phyloP scores from a whole-genome alignment of 306 rosid species.

The Castanea mollissima region DNA sequence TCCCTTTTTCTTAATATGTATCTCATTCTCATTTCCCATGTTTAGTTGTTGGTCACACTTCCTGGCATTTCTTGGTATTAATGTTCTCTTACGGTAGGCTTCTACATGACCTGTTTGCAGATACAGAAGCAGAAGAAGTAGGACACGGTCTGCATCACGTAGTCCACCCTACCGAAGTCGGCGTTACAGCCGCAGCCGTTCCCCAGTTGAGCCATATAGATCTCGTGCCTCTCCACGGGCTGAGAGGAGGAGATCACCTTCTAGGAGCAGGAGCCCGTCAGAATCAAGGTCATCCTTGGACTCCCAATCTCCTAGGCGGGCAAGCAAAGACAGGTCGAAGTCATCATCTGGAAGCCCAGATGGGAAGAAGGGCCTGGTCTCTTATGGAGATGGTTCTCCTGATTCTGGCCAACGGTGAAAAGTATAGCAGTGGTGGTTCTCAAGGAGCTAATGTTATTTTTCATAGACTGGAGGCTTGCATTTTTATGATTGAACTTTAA shows the following conservation, averaged over 20 bases:
- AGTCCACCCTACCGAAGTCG: conserved; percentile 71
- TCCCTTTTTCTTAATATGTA: too few species aligned
- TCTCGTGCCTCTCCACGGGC: conserved; percentile 51
- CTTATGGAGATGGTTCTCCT: conserved; percentile 73
- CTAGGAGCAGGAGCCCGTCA: conserved; percentile 66
- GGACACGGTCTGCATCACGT: conserved; percentile 75
- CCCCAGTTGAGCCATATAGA: conserved; percentile 54
- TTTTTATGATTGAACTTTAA: neutral
- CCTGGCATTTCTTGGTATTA: neutral
- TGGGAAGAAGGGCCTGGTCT: conserved; percentile 81
- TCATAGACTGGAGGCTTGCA: neutral
- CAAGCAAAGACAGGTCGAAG: conserved; percentile 45
- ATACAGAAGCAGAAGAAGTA: conserved; percentile 83
- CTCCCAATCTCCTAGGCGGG: conserved; percentile 52
- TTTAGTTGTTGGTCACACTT: neutral
- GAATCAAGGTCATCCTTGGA: conserved; percentile 55
- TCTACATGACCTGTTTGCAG: conserved; percentile 32
- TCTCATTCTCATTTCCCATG: neutral
- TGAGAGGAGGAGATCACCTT: conserved; percentile 43
- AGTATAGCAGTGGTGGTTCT: neutral
- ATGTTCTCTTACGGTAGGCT: neutral
- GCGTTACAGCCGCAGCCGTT: conserved; percentile 54
- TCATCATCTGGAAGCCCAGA: conserved; percentile 67
- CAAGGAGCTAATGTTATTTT: neutral
- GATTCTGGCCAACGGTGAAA: conserved; percentile 35